Base-by-base conservation (phyloP, 148 eudicot species). In the Spergularia bocconei region DNA sequence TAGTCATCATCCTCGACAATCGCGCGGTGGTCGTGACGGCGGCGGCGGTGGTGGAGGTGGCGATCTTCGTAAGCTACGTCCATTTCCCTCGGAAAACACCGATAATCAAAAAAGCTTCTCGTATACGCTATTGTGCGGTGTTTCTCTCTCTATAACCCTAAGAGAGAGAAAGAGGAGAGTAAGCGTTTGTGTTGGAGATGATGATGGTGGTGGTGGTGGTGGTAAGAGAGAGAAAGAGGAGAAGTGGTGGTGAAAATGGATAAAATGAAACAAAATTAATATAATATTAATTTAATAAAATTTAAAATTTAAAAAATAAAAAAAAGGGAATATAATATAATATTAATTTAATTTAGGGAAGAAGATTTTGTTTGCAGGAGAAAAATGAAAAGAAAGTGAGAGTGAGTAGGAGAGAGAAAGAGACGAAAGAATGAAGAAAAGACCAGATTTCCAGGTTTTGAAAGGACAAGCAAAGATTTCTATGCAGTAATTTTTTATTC, bases 311-410 rank as follows among this genome's bases (percentile, higher is more conserved):
- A 56, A 36, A 64, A 10, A 25, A n/a, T n/a, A n/a, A 62, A 17
- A 17, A 5, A 0, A 62, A 62, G 29, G 13, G 29, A 33, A 15
- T 14, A 23, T 2, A 25, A 62, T 29, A 12, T 62, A 12, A 11
- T 11, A 23, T 23, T 23, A 13, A 25, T 61, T 61, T 23, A 25
- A 25, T 62, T 19, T 59, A 10, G 33, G 20, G 25, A 20, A 23
- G 36, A 33, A 63, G 79, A 75, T 80, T 80, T 75, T 64, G 79
- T 80, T 56, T 74, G 82, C 74, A 66, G 77, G 70, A 33, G n/a
- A 11, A 63, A 73, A 63, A 60, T 29, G 29, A 25, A 17, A 44
- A 44, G 48, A 44, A 6, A 44, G 48, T 44, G 11, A 23, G 38
- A 29, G 41, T 14, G 53, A 4, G 39, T n/a, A 68, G 33, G 57